These are phyloP conservation scores for Aspergillus saccharolyticus DNA, from an alignment of 495 filamentous ascomycete species.

Conservation along the genomic window DNA sequence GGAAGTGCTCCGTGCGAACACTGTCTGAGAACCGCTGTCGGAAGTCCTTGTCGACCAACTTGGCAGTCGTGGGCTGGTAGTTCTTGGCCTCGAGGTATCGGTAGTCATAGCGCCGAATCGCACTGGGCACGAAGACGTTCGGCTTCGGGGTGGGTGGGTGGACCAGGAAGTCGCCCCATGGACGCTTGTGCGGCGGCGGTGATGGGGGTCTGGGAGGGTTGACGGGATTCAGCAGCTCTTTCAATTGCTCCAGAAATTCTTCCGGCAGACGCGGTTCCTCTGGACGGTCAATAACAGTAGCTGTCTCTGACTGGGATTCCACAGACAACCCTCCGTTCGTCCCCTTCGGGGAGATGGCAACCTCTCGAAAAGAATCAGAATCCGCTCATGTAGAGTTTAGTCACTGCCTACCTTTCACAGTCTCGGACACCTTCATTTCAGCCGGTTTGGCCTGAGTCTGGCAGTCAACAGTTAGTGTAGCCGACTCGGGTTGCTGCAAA, in stretches of 20 bases:
- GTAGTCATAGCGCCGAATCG: conserved; percentile 12
- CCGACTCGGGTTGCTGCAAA: background rate
- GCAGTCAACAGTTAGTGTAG: background rate
- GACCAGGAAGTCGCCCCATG: background rate
- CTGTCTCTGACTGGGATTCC: background rate
- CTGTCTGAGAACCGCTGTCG: conserved; percentile 26
- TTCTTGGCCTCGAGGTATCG: conserved; percentile 16
- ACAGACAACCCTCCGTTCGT: background rate
- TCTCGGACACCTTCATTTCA: background rate
- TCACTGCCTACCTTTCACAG: background rate
- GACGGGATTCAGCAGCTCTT: conserved; percentile 10
- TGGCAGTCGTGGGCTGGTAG: conserved; percentile 20
- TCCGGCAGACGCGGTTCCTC: background rate
- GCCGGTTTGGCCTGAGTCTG: background rate
- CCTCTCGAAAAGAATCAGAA: background rate
- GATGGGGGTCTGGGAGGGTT: background rate
- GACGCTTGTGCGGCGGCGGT: background rate
- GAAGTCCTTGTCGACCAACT: conserved; percentile 29
- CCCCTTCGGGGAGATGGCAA: background rate
- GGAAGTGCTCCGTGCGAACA: conserved; percentile 11
- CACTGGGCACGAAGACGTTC: conserved; percentile 11
- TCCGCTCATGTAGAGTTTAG: background rate
- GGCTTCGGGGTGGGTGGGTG: conserved; percentile 8
- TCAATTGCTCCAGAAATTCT: background rate
- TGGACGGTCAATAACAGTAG: background rate